Percentiles rank a stretch among this genome's conserved stretches.
Conservation (phyloP, 225 moss, liverwort and hornwort genomes). For the Climacium dendroides region DNA sequence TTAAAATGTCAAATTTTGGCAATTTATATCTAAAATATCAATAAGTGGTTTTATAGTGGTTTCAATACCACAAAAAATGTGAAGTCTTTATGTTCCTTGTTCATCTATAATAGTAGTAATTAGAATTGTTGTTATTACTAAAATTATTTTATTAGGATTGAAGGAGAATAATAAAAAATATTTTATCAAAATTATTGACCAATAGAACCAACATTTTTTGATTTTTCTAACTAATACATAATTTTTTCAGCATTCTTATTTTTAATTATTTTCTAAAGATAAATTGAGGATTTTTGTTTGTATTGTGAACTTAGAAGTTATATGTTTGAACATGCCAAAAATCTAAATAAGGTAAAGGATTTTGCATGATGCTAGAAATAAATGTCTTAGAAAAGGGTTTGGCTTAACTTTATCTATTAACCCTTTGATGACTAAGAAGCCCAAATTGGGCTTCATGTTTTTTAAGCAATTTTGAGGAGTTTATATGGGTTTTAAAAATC, state of each 20-base stretch:
- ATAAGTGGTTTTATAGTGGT: background rate
- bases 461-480: too few relatives aligned
- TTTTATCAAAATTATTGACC: background rate
- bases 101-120: background rate
- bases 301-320: too few relatives aligned
- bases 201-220: background rate
- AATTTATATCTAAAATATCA: background rate
- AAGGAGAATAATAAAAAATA: rapidly evolving
- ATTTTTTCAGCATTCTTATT: too few relatives aligned
- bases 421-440: too few relatives aligned
- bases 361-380: background rate
- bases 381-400: rapidly evolving
- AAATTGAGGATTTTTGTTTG: too few relatives aligned
- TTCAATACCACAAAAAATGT: rapidly evolving
- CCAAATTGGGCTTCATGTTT: too few relatives aligned
- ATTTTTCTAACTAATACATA: background rate
- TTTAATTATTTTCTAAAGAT: too few relatives aligned
- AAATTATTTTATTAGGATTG: background rate
- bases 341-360: background rate
- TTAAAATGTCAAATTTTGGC: rapidly evolving
- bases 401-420: background rate
- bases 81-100: background rate
- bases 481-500: too few relatives aligned
- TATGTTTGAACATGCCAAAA: background rate
- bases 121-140: background rate